Evolutionary conservation across 2,329 filamentous ascomycete species (phyloP).

Genomic region (Albifimbria verrucaria): DNA sequence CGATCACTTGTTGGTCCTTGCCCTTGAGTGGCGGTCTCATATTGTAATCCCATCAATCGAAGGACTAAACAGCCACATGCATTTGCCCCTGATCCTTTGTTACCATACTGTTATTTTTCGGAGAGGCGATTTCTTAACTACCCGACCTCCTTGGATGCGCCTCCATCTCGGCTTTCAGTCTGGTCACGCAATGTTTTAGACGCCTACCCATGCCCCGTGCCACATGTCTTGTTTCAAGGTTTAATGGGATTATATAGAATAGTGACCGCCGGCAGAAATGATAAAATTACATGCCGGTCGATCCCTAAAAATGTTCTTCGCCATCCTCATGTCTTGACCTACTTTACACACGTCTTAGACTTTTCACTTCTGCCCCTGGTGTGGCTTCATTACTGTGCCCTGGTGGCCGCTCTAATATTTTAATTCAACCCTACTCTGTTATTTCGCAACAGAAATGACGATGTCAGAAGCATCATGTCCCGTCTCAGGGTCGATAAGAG

Average conservation of each 20-base stretch:
- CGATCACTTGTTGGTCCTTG: background rate
- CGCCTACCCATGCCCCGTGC: too few species aligned
- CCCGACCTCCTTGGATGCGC: background rate
- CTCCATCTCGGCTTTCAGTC: too few species aligned
- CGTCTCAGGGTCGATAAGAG: conserved; percentile 25
- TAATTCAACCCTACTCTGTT: background rate
- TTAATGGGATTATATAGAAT: too few species aligned
- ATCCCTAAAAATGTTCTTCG: too few species aligned
- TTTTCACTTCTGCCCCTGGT: background rate
- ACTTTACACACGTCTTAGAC: background rate
- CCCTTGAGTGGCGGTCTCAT: background rate
- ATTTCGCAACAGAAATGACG: background rate
- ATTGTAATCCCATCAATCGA: too few species aligned
- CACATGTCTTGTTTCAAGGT: too few species aligned
- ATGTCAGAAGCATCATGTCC: conserved; percentile 30
- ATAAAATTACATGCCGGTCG: too few species aligned
- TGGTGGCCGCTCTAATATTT: background rate
- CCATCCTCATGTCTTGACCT: background rate
- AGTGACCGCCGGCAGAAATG: too few species aligned
- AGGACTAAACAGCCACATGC: background rate
- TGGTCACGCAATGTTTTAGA: too few species aligned
- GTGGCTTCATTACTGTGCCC: background rate
- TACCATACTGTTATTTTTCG: too few species aligned
- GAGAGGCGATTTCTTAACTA: too few species aligned
- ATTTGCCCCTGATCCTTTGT: background rate